These are phyloP conservation scores for Aspergillus calidoustus DNA, from an alignment of 2,329 filamentous ascomycete genomes.

Conservation along the genomic window DNA sequence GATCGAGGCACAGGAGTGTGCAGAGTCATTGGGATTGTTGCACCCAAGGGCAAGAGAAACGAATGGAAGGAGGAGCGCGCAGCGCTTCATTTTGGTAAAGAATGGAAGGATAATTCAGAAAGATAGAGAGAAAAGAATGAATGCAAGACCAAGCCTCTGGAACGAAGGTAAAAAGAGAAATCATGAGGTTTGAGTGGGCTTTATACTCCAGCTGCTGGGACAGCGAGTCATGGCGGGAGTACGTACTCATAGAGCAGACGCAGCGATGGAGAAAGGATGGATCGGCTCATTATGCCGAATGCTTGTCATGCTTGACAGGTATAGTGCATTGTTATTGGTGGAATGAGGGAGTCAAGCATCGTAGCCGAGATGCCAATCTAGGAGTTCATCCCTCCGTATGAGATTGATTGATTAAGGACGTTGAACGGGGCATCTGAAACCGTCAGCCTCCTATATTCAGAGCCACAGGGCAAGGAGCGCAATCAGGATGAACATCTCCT, in stretches of 20 bases:
- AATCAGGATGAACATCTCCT: too few species aligned
- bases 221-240: not conserved
- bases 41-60: conserved; percentile 30
- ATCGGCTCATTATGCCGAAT: not conserved
- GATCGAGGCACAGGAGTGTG: conserved; percentile 29
- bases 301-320: conserved; percentile 4
- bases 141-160: not conserved
- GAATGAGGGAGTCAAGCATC: not conserved
- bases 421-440: not conserved
- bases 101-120: conserved; percentile 21
- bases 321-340: not conserved
- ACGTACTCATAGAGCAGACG: not conserved
- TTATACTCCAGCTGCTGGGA: not conserved
- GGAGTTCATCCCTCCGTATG: not conserved
- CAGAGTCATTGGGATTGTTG: conserved; percentile 22
- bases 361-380: not conserved
- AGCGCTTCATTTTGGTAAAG: conserved; percentile 29
- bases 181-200: not conserved
- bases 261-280: not conserved
- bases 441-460: too few species aligned
- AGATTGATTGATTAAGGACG: not conserved
- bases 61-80: conserved; percentile 30
- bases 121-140: conserved; percentile 1
- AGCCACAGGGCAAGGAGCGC: too few species aligned
- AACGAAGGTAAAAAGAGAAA: not conserved